Percentiles rank a stretch among this genome's conserved stretches.
Conservation (phyloP, 2,329 filamentous ascomycete species). For the Aspergillus clavatus region DNA sequence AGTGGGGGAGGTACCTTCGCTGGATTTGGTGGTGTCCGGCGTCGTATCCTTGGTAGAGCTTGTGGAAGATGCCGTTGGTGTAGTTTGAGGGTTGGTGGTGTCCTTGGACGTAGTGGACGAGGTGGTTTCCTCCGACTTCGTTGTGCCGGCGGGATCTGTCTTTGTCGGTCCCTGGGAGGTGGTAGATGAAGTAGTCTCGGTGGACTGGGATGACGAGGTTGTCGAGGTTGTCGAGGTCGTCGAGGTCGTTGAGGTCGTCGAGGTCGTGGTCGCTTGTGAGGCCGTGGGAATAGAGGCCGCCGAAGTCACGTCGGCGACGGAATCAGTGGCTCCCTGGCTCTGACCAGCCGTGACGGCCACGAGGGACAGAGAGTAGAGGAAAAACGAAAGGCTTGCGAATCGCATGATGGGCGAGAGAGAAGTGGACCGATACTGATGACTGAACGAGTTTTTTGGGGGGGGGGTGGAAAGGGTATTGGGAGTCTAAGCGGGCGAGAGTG, state of each 20-base stretch:
- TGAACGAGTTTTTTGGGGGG: no score
- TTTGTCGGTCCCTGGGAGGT: slow-evolving; percentile 7
- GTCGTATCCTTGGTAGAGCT: slow-evolving; percentile 15
- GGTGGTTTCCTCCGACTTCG: slow-evolving; percentile 6
- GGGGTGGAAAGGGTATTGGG: no score
- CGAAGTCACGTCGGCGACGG: slow-evolving; percentile 14
- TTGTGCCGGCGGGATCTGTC: slow-evolving; percentile 7
- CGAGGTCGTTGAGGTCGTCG: slow-evolving; percentile 13
- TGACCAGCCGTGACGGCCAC: slow-evolving; percentile 28
- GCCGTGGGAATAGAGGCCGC: slow-evolving; percentile 11
- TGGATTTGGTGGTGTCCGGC: slow-evolving; percentile 5
- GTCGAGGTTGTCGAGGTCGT: slow-evolving; percentile 17
- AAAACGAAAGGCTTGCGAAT: slow-evolving; percentile 26
- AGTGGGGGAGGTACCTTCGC: slow-evolving; percentile 5
- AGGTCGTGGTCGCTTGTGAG: slow-evolving; percentile 12
- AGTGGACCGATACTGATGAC: neutral
- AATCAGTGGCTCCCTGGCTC: slow-evolving; percentile 18
- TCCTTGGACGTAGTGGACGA: slow-evolving; percentile 1
- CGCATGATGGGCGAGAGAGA: slow-evolving; percentile 25
- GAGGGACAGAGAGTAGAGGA: slow-evolving; percentile 32
- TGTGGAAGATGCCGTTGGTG: slow-evolving; percentile 6
- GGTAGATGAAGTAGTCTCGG: slow-evolving; percentile 11
- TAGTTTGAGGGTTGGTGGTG: slow-evolving; percentile 1
- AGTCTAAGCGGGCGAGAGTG: no score
- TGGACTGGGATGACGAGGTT: slow-evolving; percentile 12